A percentile compares a stretch with the other conserved stretches of the same genome.
phyloP scores from a whole-genome alignment of 139 green algal species.

The Desmodesmus armatus region DNA sequence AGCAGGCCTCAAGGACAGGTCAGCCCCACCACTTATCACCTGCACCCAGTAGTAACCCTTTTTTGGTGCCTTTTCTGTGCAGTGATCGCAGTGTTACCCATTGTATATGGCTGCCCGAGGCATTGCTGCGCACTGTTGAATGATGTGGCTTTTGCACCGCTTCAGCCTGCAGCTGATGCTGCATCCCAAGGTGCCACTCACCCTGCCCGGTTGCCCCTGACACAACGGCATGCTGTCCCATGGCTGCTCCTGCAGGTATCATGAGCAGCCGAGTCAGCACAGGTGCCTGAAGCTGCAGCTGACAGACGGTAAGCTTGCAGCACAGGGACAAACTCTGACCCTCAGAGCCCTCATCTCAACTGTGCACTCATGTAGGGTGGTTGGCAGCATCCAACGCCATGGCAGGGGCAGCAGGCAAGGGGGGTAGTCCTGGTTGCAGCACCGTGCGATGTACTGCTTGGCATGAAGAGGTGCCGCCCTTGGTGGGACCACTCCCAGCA shows the following conservation, averaged over 20 bases:
- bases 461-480: too few relatives aligned
- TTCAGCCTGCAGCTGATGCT: too few relatives aligned
- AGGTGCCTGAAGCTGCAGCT: conserved; percentile 79
- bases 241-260: conserved; percentile 56
- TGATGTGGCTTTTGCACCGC: not conserved
- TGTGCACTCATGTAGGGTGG: too few relatives aligned
- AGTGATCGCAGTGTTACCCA: not conserved
- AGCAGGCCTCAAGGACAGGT: conserved; percentile 69
- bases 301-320: conserved; percentile 70
- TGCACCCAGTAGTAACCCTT: not conserved
- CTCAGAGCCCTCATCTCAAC: too few relatives aligned
- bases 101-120: not conserved
- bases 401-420: too few relatives aligned
- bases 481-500: too few relatives aligned
- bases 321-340: too few relatives aligned
- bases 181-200: not conserved
- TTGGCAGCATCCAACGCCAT: too few relatives aligned
- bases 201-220: not conserved
- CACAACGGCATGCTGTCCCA: conserved; percentile 39
- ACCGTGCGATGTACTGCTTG: too few relatives aligned
- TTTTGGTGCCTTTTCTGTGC: not conserved
- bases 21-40: not conserved
- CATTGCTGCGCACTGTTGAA: not conserved
- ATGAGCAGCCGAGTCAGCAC: not conserved
- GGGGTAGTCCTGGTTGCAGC: too few relatives aligned